Base-by-base conservation (phyloP, 805 yeast genomes). In the Cyberlindnera japonica region DNA sequence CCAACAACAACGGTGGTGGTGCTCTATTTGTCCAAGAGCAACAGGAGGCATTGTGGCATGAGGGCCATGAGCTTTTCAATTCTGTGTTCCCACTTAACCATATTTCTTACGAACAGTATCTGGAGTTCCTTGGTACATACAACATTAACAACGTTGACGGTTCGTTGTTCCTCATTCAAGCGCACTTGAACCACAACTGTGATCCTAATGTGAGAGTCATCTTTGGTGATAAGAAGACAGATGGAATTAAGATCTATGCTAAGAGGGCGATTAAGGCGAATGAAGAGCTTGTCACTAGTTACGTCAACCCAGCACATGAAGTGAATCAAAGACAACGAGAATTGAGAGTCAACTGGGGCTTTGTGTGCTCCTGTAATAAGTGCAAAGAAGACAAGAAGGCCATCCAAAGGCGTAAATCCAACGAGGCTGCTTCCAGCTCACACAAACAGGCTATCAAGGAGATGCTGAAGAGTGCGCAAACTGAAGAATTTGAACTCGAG, bases 111-210 rank as follows among this genome's bases (percentile, higher is more conserved):
- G 76, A 77, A 24, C 79, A 75, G 44, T 87, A 69, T 53, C 58
- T 83, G 58, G 63, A 60, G 41, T 76, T 77, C 61, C 61, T 86
- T 51, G 95, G 95, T 2, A 74, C 80, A 44, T 83, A 79, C 55
- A 83, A 84, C 60, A 74, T 86, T 51, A 86, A 86, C 61, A 83
- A 84, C 52, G 65, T 81, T 37, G 81, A 79, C 39, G 79, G 83
- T 3, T 74, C 78, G 35, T 54, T 84, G 14, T 86, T 69, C 57
- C 67, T 77, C 45, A 55, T 71, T 8, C 83, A 82, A 45, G 77
- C 93, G 0, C 84, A 83, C 54, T 63, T 86, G 53, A 86, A 86
- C 54, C 95, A 87, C 57, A 71, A 69, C 51, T 87, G 95, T 64
- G 77, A 72, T 29, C 90, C 93, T 3, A 85, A 81, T 53, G 79